Conservation (phyloP, 331 rosid genomes). For the Rosa hybrid region DNA sequence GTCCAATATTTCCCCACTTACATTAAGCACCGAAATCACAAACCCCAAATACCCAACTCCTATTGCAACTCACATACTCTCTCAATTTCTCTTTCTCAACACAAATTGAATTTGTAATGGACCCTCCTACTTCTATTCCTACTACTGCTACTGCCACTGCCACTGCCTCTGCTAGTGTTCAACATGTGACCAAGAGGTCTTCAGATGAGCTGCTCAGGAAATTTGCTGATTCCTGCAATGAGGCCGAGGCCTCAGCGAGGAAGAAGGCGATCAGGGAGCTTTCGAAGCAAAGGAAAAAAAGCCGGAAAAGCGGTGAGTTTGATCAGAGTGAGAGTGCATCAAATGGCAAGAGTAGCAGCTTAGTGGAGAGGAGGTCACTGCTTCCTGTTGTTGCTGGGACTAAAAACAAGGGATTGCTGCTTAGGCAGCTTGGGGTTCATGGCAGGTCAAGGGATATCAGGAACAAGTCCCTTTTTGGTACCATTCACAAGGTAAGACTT, state of each 20-base stretch:
- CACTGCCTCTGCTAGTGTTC: conserved; percentile 42
- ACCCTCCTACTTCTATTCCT: not conserved
- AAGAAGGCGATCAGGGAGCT: conserved; percentile 22
- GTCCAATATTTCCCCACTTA: conserved; percentile 34
- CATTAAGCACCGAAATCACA: conserved; percentile 3
- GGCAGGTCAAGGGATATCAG: conserved; percentile 49
- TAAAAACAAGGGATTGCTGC: conserved; percentile 55
- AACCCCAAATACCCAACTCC: conserved; percentile 1
- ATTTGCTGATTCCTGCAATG: conserved; percentile 45
- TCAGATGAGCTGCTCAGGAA: conserved; percentile 80
- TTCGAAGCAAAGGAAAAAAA: conserved; percentile 40
- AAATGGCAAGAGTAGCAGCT: conserved; percentile 16
- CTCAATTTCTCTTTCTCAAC: not conserved
- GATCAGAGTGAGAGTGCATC: conserved; percentile 41
- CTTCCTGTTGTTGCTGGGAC: conserved; percentile 29
- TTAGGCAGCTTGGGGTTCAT: conserved; percentile 49
- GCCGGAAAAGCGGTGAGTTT: conserved; percentile 6
- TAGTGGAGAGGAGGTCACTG: conserved; percentile 64
- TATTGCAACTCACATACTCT: not conserved
- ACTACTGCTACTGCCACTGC: not conserved
- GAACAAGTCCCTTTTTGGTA: conserved; percentile 64
- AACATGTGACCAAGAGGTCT: conserved; percentile 66
- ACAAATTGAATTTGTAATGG: not conserved
- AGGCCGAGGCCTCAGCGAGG: conserved; percentile 14
- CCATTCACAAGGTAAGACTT: conserved; percentile 64